Percentiles rank a stretch among this genome's conserved stretches.
Conservation (phyloP, 2,329 filamentous ascomycete species). For the Nothophaeocryptopus gaeumannii region DNA sequence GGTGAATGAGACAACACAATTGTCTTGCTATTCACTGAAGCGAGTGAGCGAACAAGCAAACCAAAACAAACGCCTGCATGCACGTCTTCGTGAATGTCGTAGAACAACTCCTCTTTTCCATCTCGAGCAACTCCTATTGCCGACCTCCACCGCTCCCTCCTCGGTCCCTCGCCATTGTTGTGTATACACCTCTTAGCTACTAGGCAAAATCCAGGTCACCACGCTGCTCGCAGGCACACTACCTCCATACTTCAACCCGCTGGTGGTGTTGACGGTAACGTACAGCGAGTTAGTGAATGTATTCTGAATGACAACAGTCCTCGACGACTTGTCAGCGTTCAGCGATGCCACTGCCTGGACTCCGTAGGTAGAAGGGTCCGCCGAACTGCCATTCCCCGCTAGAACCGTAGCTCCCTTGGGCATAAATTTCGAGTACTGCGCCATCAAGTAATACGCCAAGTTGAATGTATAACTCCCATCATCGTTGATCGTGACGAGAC, state of each 20-base stretch:
- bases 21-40: too few relatives aligned
- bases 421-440: slow-evolving; percentile 23
- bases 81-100: too few relatives aligned
- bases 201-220: slow-evolving; percentile 21
- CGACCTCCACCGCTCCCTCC: too few relatives aligned
- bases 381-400: slow-evolving; percentile 9
- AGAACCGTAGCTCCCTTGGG: slow-evolving; percentile 15
- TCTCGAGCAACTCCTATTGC: too few relatives aligned
- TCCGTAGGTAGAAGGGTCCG: slow-evolving; percentile 1
- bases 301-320: slow-evolving; percentile 19
- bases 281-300: slow-evolving; percentile 12
- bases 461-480: slow-evolving; percentile 18
- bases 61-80: too few relatives aligned
- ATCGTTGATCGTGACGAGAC: slow-evolving; percentile 19
- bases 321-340: slow-evolving; percentile 19
- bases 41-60: too few relatives aligned
- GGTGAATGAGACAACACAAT: too few relatives aligned
- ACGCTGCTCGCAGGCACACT: slow-evolving; percentile 13
- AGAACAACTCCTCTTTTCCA: too few relatives aligned
- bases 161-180: too few relatives aligned
- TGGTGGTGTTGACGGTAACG: slow-evolving; percentile 15
- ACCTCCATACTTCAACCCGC: slow-evolving; percentile 20
- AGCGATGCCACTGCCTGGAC: slow-evolving; percentile 17
- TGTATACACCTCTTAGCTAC: too few relatives aligned
- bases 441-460: slow-evolving; percentile 23